Evolutionary conservation across 345 rosid species (phyloP), one percentile per base, ranked within the genome.

Genomic region (Isatis tinctoria): DNA sequence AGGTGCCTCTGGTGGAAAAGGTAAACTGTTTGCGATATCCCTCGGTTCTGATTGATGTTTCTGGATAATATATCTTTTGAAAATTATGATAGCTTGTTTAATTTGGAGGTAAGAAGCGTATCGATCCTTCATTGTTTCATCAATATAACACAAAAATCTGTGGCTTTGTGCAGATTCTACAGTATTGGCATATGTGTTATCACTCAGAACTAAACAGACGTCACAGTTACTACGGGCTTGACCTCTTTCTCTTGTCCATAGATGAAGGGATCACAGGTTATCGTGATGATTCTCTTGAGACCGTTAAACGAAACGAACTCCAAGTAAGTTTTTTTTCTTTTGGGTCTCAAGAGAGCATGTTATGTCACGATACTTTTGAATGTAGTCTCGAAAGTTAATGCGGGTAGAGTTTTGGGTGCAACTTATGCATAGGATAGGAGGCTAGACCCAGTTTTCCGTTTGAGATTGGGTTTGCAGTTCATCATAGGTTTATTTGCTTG

Each of bases 1-100:
- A 6, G 97, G 97, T 54, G 97, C 96, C 5, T 95, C 99, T 2
- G 97, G 97, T 44, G 99, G 99, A 51, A 95, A 95, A 92, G 96
- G 97, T 91, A 12, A 56, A 8, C 18, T 57, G 12, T 56, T 11
- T 40, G 4, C 10, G 33, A 32, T n/a, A 3, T 53, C 37, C n/a
- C 60, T 67, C 18, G 11, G 14, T 45, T 45, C 12, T 57, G 4
- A 10, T 70, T 60, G 24, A 59, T 60, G 3, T 33, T 41, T 64
- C 4, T 22, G 47, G 2, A 4, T n/a, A 10, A 8, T 32, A 28
- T 20, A 14, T 47, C 9, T 47, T 35, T 36, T 0, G 39, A 36
- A n/a, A 37, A 8, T 33, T 6, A 8, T n/a, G 36, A 22, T 35
- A 22, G 62, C 54, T 57, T 24, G 9, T 74, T 32, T 45, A 12